Evolutionary conservation across 805 yeast species (phyloP), one percentile per base, ranked within the genome.

Genomic region (Torulaspora gathmanii): DNA sequence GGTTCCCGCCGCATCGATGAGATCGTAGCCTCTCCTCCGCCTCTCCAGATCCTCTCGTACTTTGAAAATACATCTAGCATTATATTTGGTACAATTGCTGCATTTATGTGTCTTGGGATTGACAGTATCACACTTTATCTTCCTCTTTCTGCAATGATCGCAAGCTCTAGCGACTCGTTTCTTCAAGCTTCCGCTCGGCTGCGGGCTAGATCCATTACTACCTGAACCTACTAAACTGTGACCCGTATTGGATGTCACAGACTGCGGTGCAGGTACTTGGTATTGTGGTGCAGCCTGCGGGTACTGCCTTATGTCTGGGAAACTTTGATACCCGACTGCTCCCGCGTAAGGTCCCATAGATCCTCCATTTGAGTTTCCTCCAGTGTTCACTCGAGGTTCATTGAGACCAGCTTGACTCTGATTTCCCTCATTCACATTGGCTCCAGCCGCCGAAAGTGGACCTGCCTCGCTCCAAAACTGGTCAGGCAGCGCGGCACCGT

Each of bases 131-230:
- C 67, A 63, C 42, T 60, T 60, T 28, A 63, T 58, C 45, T 63
- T 63, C 34, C 66, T 53, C 40, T 50, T 61, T 42, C 67, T 54
- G 48, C 67, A 63, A 42, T 55, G 56, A 47, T 63, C 67, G 50
- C 67, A 63, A 11, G 67, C 67, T 40, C 55, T 59, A 9, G 61
- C 43, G 7, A 57, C 66, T 41, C 67, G 52, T 45, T 52, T 60
- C 40, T 57, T 58, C 15, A 26, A 15, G 9, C 20, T 23, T 4
- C 28, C 31, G 13, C 15, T 25, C 19, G 28, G 25, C 13, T 35
- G 37, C 7, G 47, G 47, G 16, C 47, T 44, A 8, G 47, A 19
- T 13, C 40, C 44, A 25, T 44, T 36, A 19, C 44, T 44, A 2
- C 28, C 30, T 23, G 37, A 11, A 17, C 33, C 46, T n/a, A 26